phyloP scores from a whole-genome alignment of 306 rosid species.

The Albizia julibrissin region DNA sequence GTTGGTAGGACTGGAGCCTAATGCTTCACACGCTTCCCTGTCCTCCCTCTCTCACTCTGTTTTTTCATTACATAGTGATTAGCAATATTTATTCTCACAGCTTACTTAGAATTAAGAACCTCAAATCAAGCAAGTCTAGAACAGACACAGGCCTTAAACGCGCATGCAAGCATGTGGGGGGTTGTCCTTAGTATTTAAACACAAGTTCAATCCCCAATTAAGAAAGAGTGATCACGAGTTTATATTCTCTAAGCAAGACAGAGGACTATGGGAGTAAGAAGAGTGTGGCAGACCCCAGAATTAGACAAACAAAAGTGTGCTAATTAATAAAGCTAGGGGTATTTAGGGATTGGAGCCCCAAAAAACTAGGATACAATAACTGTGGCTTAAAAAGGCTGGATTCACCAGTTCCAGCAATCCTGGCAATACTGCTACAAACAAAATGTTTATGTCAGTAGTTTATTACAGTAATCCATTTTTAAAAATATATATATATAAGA shows the following conservation, averaged over 20 bases:
- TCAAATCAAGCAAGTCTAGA: not conserved
- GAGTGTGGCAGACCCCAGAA: conserved; percentile 26
- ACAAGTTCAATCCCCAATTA: conserved; percentile 53
- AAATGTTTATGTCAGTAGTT: conserved; percentile 15
- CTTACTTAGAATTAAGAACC: not conserved
- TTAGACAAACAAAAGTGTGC: conserved; percentile 46
- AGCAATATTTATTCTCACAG: not conserved
- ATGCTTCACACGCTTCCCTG: not conserved
- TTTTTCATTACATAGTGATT: not conserved
- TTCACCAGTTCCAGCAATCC: conserved; percentile 69
- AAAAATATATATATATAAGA: not conserved
- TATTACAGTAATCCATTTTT: not conserved
- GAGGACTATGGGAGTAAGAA: conserved; percentile 8
- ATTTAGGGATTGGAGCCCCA: conserved; percentile 69
- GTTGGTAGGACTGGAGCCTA: conserved; percentile 33
- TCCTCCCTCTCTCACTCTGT: not conserved
- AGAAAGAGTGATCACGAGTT: conserved; percentile 65
- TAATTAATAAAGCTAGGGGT: conserved; percentile 41
- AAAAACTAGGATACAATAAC: conserved; percentile 25
- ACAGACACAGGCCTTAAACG: conserved; percentile 63
- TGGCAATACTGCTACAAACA: conserved; percentile 36
- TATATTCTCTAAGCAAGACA: conserved; percentile 56
- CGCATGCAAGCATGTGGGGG: conserved; percentile 84
- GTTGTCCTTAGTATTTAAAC: conserved; percentile 35
- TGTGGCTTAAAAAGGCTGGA: conserved; percentile 47